Percentiles rank a stretch among this genome's conserved stretches.
Evolutionary conservation across 148 eudicot species (phyloP).

Genomic region (Fallopia convolvulus): DNA sequence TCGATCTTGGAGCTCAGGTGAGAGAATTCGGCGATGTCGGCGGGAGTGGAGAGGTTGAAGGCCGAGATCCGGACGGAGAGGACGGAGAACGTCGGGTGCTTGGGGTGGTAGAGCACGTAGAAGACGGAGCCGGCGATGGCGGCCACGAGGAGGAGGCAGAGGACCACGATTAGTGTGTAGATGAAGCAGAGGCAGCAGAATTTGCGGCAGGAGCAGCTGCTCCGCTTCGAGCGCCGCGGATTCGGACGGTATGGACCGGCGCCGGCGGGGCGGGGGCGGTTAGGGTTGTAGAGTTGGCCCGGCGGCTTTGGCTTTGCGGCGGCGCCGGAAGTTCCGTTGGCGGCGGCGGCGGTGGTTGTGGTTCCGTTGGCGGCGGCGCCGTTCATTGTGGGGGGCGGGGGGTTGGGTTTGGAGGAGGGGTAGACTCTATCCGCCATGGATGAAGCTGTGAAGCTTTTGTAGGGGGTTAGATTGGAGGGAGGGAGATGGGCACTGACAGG

Average conservation of each 20-base stretch:
- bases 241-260: slow-evolving; percentile 39
- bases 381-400: slow-evolving; percentile 13
- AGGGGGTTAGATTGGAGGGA: not conserved
- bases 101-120: slow-evolving; percentile 77
- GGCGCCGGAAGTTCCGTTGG: slow-evolving; percentile 16
- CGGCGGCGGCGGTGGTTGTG: slow-evolving; percentile 26
- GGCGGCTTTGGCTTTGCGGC: slow-evolving; percentile 12
- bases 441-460: not conserved
- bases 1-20: slow-evolving; percentile 35
- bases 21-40: slow-evolving; percentile 36
- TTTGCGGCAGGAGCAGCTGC: slow-evolving; percentile 38
- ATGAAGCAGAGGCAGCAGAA: slow-evolving; percentile 60
- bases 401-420: slow-evolving; percentile 58
- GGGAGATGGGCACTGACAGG: not conserved
- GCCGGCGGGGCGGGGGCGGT: slow-evolving; percentile 28
- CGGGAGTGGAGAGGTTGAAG: slow-evolving; percentile 51
- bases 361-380: slow-evolving; percentile 19
- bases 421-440: slow-evolving; percentile 66
- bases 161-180: slow-evolving; percentile 49
- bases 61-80: slow-evolving; percentile 40
- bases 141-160: slow-evolving; percentile 43
- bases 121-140: slow-evolving; percentile 55
- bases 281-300: slow-evolving; percentile 46
- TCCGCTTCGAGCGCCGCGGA: slow-evolving; percentile 23
- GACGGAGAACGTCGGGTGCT: slow-evolving; percentile 62